Evolutionary conservation across 73 alveolate species (phyloP), one percentile per base, ranked within the genome.

Genomic region (Tetrahymena elliotti): DNA sequence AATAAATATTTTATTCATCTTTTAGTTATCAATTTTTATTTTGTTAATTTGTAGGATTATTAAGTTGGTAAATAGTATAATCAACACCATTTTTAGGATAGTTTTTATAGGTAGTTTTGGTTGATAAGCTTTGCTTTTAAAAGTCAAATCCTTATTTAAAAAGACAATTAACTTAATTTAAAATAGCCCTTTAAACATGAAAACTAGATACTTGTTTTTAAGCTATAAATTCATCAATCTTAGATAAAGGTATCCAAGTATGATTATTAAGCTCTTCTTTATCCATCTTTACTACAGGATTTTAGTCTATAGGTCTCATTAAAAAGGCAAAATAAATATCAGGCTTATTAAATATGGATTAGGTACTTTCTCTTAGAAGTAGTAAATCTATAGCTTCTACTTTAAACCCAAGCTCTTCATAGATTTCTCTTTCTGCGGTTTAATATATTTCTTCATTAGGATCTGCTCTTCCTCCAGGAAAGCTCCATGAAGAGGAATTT

Each of bases 381-480:
- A 68, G 20, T 10, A 68, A 68, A 27, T 68, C 88, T 22, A 68
- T 16, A 68, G 88, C 88, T 27, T 68, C 36, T 27, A 31, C 88
- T 68, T 68, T 68, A 5, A 68, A 18, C 10, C 88, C 88, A 27
- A 68, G 88, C 35, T 95, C 97, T 54, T 95, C 97, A 54, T 36
- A 93, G 5, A 95, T 84, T 47, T 95, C 97, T 93, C 97, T 52
- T 27, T 83, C 52, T 31, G 95, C 97, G 39, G 96, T 93, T 20
- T 95, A 34, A 27, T 38, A 47, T 40, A 95, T 35, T 31, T 83
- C 93, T 52, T 95, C 97, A n/a, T 83, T 83, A 8, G 83, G 83
- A 37, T 95, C 97, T 12, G 93, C 94, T 15, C 40, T 9, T 11
- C 97, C 97, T 0, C 94, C 94, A 36, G 97, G 97, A 13, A 93